A percentile compares a stretch with the other conserved stretches of the same genome.
Conservation (phyloP, 2,329 filamentous ascomycete genomes). For the Fusarium sp. region DNA sequence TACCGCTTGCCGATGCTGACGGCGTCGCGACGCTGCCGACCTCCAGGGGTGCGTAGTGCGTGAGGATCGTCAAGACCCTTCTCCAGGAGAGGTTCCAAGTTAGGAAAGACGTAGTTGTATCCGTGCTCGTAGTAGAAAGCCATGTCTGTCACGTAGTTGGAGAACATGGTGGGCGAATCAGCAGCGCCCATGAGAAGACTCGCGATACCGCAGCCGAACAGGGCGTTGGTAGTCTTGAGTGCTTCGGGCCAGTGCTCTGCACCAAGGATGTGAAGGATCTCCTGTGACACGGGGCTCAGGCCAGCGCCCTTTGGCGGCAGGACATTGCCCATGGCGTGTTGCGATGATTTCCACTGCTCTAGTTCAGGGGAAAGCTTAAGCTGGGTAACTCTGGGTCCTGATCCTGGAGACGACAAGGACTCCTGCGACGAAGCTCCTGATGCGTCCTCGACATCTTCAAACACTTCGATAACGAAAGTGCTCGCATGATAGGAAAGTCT, state of each 20-base stretch:
- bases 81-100: constrained; percentile 36
- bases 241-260: constrained; percentile 42
- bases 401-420: constrained; percentile 22
- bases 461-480: constrained; percentile 35
- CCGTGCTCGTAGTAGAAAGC: constrained; percentile 44
- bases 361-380: constrained; percentile 40
- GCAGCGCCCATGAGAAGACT: constrained; percentile 44
- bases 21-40: constrained; percentile 37
- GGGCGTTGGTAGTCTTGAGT: constrained; percentile 41
- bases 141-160: constrained; percentile 45
- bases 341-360: constrained; percentile 37
- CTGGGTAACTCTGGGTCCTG: constrained; percentile 26
- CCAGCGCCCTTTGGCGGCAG: constrained; percentile 41
- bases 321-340: constrained; percentile 39
- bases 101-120: constrained; percentile 45
- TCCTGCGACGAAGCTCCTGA: constrained; percentile 22
- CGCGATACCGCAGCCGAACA: constrained; percentile 43
- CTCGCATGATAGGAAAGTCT: constrained; percentile 32
- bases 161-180: constrained; percentile 41
- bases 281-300: constrained; percentile 29
- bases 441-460: constrained; percentile 32
- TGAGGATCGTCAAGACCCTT: constrained; percentile 36
- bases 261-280: constrained; percentile 28
- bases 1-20: constrained; percentile 41
- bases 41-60: constrained; percentile 36